These are phyloP conservation scores for Gastrodia elata DNA, from an alignment of 106 monocot genomes.

Conservation along the genomic window DNA sequence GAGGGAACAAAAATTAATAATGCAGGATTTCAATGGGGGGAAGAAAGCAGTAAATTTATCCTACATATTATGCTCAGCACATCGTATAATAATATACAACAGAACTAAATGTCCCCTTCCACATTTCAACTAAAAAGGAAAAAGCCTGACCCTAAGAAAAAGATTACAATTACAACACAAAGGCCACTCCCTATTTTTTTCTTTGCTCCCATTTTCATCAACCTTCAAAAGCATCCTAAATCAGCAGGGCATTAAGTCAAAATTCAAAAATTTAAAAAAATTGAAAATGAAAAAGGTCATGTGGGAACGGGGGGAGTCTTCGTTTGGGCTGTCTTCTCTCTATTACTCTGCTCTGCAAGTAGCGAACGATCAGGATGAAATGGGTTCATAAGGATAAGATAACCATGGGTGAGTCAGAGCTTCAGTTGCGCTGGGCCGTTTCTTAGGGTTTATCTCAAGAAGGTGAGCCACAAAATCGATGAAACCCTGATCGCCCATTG, in stretches of 20 bases:
- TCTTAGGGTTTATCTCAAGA: conserved; percentile 87
- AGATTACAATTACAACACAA: neutral
- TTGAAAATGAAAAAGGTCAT: neutral
- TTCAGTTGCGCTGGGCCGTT: conserved; percentile 71
- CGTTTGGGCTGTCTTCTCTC: no score
- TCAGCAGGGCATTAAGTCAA: neutral
- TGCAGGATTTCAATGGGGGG: neutral
- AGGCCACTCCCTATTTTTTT: neutral
- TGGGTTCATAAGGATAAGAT: conserved; percentile 91
- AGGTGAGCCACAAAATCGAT: conserved; percentile 83
- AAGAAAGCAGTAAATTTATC: neutral
- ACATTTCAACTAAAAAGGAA: no score
- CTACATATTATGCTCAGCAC: conserved; percentile 11
- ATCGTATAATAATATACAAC: conserved; percentile 7
- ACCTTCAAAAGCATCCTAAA: neutral
- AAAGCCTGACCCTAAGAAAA: neutral
- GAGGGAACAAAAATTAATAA: neutral
- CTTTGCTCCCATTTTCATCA: neutral
- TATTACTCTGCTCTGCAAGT: neutral
- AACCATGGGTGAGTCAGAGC: conserved; percentile 92
- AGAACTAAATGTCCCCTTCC: conserved; percentile 4
- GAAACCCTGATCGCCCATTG: conserved; percentile 94
- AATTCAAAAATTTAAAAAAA: neutral
- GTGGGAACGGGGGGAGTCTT: no score
- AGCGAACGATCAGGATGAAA: conserved; percentile 59